Conservation (phyloP, 768 basidiomycete genomes). For the Russula griseocarnosa region DNA sequence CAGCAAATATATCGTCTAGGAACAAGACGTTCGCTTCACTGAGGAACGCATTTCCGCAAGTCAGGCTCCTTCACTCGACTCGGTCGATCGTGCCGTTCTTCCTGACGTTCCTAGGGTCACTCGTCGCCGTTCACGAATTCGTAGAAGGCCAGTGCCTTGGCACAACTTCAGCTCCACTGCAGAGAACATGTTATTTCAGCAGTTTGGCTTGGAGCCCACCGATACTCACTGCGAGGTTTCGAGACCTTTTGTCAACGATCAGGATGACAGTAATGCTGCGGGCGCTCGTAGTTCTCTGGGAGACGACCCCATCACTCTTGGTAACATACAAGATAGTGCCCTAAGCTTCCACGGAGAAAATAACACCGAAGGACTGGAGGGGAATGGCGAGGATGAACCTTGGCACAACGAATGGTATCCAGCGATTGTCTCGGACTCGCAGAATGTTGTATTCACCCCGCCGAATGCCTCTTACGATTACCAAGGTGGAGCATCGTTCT, state of each 20-base stretch:
- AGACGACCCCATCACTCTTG: not conserved
- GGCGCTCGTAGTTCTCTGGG: not conserved
- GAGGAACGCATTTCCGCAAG: not conserved
- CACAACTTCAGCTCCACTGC: not conserved
- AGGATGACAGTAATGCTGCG: not conserved
- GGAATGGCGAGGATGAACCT: not conserved
- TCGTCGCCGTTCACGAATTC: slow-evolving; percentile 10
- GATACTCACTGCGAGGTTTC: not conserved
- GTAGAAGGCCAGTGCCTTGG: slow-evolving; percentile 8
- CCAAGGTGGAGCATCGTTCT: not conserved
- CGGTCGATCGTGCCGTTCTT: slow-evolving; percentile 13
- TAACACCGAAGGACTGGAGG: not conserved
- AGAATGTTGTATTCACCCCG: not conserved
- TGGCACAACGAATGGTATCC: not conserved
- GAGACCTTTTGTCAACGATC: not conserved
- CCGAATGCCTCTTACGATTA: slow-evolving; percentile 6
- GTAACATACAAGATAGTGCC: not conserved
- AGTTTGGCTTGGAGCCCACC: slow-evolving; percentile 10
- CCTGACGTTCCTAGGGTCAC: not conserved
- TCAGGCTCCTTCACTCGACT: slow-evolving; percentile 18
- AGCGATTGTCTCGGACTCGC: not conserved
- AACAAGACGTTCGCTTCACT: not conserved
- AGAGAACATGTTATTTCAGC: slow-evolving; percentile 5
- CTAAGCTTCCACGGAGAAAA: not conserved
- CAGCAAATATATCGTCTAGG: not conserved